Evolutionary conservation across 2,329 filamentous ascomycete species (phyloP), one percentile per base, ranked within the genome.

Genomic region (Phialophora expanda): DNA sequence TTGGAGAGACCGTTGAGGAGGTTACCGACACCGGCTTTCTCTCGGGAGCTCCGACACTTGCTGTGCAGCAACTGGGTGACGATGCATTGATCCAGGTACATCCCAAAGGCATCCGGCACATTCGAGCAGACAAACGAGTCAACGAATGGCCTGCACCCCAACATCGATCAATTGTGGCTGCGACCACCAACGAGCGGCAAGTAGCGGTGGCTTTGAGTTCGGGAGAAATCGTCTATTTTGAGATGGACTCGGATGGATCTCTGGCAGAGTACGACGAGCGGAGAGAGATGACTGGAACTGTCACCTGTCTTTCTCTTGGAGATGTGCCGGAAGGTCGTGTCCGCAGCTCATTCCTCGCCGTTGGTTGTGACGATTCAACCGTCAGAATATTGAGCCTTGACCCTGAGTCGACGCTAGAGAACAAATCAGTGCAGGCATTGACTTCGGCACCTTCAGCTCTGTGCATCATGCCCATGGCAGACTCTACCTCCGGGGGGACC

Each of bases 181-280:
- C 94, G 38, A 90, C 94, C 1, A 95, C 94, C 17, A 99, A 99
- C 74, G 89, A 94, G 73, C 88, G 91, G 50, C 95, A 99, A 78
- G 92, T 99, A 28, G 93, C 93, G 3, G 89, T 98, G 57, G 95
- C 95, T 0, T 83, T 99, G 28, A 98, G 93, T 75, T 97, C 93
- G 8, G 94, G 94, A 44, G 95, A 99, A 77, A 94, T 99, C 69
- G 91, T 97, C 50, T 99, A 98, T 76, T 99, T 99, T 72, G 96
- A 99, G 76, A 94, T 97, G 88, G 95, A 97, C 74, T 86, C 87
- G 0, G 94, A 98, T 77, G 93, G 93, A 32, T 91, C 91, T 3
- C 83, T 98, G 34, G 92, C 92, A 38, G 94, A 98, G 79, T 97
- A 97, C 71, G 91, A 98, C 70, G 93, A 98, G 74, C 93, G 94